phyloP scores from a whole-genome alignment of 805 yeast genomes.

The Scheffersomyces spartinae region DNA sequence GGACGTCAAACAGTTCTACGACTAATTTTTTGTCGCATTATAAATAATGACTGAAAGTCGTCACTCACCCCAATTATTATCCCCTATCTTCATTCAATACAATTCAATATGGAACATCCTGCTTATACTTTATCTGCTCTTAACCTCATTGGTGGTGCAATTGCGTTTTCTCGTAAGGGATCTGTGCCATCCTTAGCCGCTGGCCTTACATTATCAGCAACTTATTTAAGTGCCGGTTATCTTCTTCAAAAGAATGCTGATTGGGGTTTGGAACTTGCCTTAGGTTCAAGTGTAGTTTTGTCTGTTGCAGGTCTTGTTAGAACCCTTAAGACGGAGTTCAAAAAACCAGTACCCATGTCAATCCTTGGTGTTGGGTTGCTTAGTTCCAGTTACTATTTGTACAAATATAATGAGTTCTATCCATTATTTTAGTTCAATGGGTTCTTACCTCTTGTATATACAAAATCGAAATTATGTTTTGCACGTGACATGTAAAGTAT shows the following conservation, averaged over 20 bases:
- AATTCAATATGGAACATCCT: conserved; percentile 54
- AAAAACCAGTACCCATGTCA: conserved; percentile 65
- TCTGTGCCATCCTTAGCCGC: conserved; percentile 75
- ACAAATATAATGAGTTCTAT: conserved; percentile 69
- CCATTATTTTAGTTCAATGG: too few relatives aligned
- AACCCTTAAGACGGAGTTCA: conserved; percentile 44
- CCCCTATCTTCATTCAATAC: too few relatives aligned
- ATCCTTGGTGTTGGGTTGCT: conserved; percentile 53
- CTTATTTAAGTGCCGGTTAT: conserved; percentile 66
- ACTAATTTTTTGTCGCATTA: too few relatives aligned
- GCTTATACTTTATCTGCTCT: conserved; percentile 61
- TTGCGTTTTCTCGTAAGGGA: conserved; percentile 56
- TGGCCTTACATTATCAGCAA: conserved; percentile 49
- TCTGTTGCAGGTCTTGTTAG: conserved; percentile 66
- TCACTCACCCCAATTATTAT: too few relatives aligned
- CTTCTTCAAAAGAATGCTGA: conserved; percentile 61
- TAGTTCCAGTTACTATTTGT: conserved; percentile 57
- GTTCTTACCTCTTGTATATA: too few relatives aligned
- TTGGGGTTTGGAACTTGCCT: conserved; percentile 71
- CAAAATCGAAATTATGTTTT: too few relatives aligned
- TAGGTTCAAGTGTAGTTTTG: conserved; percentile 57
- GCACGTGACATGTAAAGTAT: too few relatives aligned
- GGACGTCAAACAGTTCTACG: too few relatives aligned
- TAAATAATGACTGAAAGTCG: too few relatives aligned
- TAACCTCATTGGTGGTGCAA: conserved; percentile 56